phyloP scores from a whole-genome alignment of 2,329 filamentous ascomycete species.

The Neopestalotiopsis rosae region DNA sequence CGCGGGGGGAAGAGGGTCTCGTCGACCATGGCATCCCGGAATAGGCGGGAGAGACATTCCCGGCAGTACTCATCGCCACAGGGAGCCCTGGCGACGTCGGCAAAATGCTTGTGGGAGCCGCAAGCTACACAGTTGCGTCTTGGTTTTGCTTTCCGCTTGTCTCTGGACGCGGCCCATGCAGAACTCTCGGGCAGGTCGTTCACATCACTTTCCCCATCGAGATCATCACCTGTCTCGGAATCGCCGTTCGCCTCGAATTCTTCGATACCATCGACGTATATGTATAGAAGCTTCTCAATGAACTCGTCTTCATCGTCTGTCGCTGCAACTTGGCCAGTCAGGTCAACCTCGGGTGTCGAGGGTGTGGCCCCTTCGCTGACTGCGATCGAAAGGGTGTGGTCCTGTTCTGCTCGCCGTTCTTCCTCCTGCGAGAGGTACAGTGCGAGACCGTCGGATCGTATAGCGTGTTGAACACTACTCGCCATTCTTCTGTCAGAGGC shows the following conservation, averaged over 20 bases:
- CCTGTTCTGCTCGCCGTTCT: slow-evolving; percentile 22
- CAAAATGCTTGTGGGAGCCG: slow-evolving; percentile 19
- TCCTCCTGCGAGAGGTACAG: slow-evolving; percentile 21
- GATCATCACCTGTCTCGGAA: neutral
- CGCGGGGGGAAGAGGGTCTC: slow-evolving; percentile 60
- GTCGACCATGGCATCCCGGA: slow-evolving; percentile 49
- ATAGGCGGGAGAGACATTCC: slow-evolving; percentile 50
- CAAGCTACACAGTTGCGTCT: slow-evolving; percentile 25
- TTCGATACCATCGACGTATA: slow-evolving; percentile 22
- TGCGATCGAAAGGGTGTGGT: slow-evolving; percentile 20
- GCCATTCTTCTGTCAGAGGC: slow-evolving; percentile 28
- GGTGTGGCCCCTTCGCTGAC: slow-evolving; percentile 3
- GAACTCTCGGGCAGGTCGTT: slow-evolving; percentile 24
- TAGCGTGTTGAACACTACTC: slow-evolving; percentile 27
- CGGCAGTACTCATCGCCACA: slow-evolving; percentile 56
- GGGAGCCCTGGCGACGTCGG: slow-evolving; percentile 25
- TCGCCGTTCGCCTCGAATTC: slow-evolving; percentile 1
- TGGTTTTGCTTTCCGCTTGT: neutral
- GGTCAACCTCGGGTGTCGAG: neutral
- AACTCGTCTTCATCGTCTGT: slow-evolving; percentile 19
- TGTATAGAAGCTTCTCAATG: slow-evolving; percentile 22
- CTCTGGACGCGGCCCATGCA: slow-evolving; percentile 25
- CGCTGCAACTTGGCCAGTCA: neutral
- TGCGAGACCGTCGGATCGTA: slow-evolving; percentile 24
- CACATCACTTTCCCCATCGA: neutral